Evolutionary conservation across 305 asterid genomes (phyloP).

Genomic region (Plantago rigida): DNA sequence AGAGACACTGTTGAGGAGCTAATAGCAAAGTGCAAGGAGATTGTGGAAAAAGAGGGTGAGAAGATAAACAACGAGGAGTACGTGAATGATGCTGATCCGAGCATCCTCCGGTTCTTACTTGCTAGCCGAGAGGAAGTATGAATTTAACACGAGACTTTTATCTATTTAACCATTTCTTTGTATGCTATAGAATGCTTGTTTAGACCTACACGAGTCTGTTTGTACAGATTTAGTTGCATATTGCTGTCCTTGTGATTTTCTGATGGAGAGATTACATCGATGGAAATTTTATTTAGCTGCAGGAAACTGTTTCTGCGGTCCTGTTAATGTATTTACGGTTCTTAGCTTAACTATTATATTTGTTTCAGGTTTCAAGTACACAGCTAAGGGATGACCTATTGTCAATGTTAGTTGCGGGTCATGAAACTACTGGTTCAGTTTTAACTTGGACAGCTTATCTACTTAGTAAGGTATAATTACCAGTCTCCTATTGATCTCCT

Average conservation of each 20-base stretch:
- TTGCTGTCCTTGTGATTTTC: neutral
- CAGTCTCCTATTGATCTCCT: slow-evolving; percentile 5
- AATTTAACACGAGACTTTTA: slow-evolving; percentile 6
- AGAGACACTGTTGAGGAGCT: slow-evolving; percentile 78
- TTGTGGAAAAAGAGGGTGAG: slow-evolving; percentile 83
- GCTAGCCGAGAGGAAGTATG: slow-evolving; percentile 94
- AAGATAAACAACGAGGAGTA: slow-evolving; percentile 75
- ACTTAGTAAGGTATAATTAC: slow-evolving; percentile 65
- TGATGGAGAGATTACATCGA: neutral
- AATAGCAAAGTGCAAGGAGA: slow-evolving; percentile 63
- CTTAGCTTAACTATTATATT: neutral
- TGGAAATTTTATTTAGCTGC: neutral
- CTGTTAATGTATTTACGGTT: neutral
- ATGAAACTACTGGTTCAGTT: slow-evolving; percentile 93
- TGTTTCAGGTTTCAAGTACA: slow-evolving; percentile 64
- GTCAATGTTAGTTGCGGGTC: slow-evolving; percentile 96
- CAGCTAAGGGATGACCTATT: slow-evolving; percentile 87
- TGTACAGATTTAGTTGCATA: neutral
- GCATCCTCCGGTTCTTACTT: slow-evolving; percentile 87
- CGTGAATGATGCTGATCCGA: slow-evolving; percentile 75
- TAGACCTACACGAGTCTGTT: neutral
- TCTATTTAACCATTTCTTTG: neutral
- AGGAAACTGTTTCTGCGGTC: neutral
- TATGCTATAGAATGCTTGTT: neutral
- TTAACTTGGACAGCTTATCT: slow-evolving; percentile 80